phyloP scores from a whole-genome alignment of 1,139 yeast genomes.

The Candida gigantensis region DNA sequence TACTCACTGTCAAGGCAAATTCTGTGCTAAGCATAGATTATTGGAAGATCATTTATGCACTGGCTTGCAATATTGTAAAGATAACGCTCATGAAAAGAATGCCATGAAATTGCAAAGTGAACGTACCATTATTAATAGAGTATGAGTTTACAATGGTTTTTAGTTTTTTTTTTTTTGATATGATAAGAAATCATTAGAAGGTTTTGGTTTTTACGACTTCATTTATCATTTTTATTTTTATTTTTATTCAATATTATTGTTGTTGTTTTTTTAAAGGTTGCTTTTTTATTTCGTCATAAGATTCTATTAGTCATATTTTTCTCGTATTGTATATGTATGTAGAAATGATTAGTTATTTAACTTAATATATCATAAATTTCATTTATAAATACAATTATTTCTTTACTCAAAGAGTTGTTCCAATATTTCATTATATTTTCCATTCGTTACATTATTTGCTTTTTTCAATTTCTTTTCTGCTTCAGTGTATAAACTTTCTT shows the following conservation, averaged over 20 bases:
- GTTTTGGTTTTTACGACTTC: not conserved
- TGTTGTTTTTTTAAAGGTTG: constrained; percentile 1
- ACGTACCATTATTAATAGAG: constrained; percentile 38
- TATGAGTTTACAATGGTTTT: constrained; percentile 16
- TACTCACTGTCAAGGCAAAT: constrained; percentile 80
- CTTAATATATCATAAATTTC: not conserved
- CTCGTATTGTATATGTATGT: not conserved
- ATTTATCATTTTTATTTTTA: not conserved
- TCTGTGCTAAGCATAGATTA: constrained; percentile 84
- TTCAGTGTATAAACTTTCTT: constrained; percentile 58
- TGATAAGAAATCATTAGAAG: not conserved
- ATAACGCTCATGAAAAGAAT: constrained; percentile 60
- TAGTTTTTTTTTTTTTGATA: not conserved
- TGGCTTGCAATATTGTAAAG: constrained; percentile 80
- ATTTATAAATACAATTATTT: constrained; percentile 1
- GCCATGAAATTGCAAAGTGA: constrained; percentile 45
- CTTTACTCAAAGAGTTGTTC: constrained; percentile 35
- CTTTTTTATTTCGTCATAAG: constrained; percentile 1
- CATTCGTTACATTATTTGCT: constrained; percentile 78
- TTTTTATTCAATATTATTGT: not conserved
- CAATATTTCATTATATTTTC: constrained; percentile 64
- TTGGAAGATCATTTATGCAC: constrained; percentile 82
- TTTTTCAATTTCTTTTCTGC: constrained; percentile 65
- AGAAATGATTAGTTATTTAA: too few species aligned
- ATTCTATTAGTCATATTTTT: not conserved